Percentiles rank a stretch among this genome's conserved stretches.
Evolutionary conservation across 306 rosid species (phyloP).

Genomic region (Datisca glomerata): DNA sequence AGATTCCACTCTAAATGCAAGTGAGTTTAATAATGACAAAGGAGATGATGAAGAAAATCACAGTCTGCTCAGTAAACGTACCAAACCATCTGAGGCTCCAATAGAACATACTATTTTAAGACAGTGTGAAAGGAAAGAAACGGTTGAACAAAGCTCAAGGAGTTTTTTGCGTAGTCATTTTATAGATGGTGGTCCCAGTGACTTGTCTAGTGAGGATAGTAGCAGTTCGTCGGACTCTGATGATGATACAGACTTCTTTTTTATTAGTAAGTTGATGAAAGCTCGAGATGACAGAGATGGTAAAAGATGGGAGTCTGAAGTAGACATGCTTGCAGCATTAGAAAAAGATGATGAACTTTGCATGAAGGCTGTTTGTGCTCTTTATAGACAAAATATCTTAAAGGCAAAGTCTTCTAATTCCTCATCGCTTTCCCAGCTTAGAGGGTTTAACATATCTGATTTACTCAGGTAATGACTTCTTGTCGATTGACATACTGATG

Average conservation of each 20-base stretch:
- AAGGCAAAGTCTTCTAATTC: not conserved
- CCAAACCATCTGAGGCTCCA: too few species aligned
- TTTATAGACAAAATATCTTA: constrained; percentile 5
- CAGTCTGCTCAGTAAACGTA: constrained; percentile 1
- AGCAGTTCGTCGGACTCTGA: constrained; percentile 12
- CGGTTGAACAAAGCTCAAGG: not conserved
- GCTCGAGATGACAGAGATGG: constrained; percentile 3
- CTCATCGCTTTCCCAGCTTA: not conserved
- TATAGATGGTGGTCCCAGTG: not conserved
- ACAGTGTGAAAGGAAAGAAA: constrained; percentile 1
- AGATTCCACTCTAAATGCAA: constrained; percentile 1
- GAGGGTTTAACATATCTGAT: constrained; percentile 10
- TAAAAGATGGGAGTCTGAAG: constrained; percentile 3
- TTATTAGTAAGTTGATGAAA: not conserved
- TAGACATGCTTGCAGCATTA: constrained; percentile 14
- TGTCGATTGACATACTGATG: too few species aligned
- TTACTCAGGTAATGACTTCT: constrained; percentile 14
- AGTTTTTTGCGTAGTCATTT: not conserved
- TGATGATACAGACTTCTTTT: not conserved
- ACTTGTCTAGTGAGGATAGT: constrained; percentile 1
- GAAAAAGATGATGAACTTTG: constrained; percentile 10
- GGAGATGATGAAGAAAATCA: not conserved
- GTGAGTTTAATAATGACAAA: not conserved
- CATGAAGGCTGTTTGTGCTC: constrained; percentile 13
- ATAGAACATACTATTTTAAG: too few species aligned